Evolutionary conservation across 2,329 filamentous ascomycete genomes (phyloP), one percentile per base, ranked within the genome.

Genomic region (Cadophora malorum): DNA sequence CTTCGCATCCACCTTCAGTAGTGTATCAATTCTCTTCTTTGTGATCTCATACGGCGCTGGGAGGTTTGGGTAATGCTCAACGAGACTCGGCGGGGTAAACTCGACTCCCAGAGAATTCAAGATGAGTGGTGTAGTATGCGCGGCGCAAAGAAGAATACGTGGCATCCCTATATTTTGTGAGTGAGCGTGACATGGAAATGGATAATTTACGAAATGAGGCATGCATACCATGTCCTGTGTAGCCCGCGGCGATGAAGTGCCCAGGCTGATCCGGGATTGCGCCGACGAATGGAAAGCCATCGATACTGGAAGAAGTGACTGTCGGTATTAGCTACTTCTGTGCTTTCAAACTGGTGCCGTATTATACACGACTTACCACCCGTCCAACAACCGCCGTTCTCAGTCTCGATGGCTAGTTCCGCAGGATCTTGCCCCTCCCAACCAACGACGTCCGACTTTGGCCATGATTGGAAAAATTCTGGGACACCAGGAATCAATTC

Each of bases 41-140:
- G 53, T 56, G 14, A 56, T 35, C 7, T 33, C 19, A 21, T n/a
- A 56, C 1, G 53, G 53, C 14, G 4, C 16, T 19, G 53, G 53
- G 4, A 56, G 14, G 1, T 25, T 10, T 4, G 53, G 53, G n/a
- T 56, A 56, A n/a, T 28, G 53, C 5, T 19, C 28, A 21, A 56
- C 53, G 53, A 56, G 25, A 10, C 14, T 28, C 16, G 53, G 53
- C 3, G 25, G 25, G 19, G 53, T 56, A 28, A 8, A 35, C 31
- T 33, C 10, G 4, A 35, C 31, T 9, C 28, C 53, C 25, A 56
- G n/a, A 10, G 53, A 56, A 2, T 56, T 12, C 6, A 56, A 12
- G 14, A 56, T 56, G 53, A 56, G 53, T 12, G 53, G 53, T 10
- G 53, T n/a, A 16, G n/a, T 56, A n/a, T 56, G 53, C 6, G 53